These are phyloP conservation scores for Echria macrotheca DNA, from an alignment of 495 filamentous ascomycete genomes.

Conservation along the genomic window DNA sequence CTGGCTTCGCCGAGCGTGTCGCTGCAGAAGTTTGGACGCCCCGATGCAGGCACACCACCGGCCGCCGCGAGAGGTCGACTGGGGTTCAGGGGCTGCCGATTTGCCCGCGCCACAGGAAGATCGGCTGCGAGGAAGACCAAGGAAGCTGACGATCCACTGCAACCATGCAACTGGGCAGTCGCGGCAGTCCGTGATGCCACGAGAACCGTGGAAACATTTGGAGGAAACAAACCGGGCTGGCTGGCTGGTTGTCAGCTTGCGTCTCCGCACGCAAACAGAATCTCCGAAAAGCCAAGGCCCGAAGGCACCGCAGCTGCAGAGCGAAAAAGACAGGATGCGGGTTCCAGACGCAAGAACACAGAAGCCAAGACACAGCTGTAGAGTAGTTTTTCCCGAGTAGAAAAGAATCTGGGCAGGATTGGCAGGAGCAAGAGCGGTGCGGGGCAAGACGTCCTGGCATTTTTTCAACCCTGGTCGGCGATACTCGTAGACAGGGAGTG, in stretches of 20 bases:
- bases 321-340: background rate
- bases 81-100: background rate
- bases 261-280: background rate
- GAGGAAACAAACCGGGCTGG: background rate
- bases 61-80: background rate
- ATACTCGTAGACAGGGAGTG: too few species aligned
- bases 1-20: conserved; percentile 1
- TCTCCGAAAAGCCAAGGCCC: background rate
- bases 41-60: conserved; percentile 8
- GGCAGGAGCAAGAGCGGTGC: too few species aligned
- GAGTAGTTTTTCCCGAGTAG: too few species aligned
- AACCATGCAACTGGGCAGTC: background rate
- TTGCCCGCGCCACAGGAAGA: background rate
- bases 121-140: background rate
- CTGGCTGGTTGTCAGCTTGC: too few species aligned
- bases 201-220: too few species aligned
- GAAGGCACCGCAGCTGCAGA: background rate
- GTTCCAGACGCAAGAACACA: background rate
- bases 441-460: too few species aligned
- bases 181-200: too few species aligned
- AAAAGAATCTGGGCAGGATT: too few species aligned
- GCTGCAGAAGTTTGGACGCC: conserved; percentile 1
- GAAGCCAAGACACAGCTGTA: background rate
- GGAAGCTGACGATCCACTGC: background rate
- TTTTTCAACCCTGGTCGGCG: too few species aligned